Evolutionary conservation across 2,329 filamentous ascomycete species (phyloP).

Genomic region (Penicillium sp.): DNA sequence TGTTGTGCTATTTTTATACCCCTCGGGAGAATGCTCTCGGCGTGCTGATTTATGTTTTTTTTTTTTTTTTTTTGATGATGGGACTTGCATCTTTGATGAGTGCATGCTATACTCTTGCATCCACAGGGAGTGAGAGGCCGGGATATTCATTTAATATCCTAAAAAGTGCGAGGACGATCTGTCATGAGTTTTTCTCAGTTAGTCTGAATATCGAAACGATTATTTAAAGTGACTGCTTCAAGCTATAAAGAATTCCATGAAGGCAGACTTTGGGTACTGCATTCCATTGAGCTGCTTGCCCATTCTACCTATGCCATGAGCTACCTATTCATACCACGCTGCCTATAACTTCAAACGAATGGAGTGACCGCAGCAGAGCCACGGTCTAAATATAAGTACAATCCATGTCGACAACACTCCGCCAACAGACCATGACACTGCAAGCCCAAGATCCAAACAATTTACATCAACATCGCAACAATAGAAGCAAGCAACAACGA

Average conservation of each 20-base stretch:
- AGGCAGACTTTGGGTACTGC: not conserved
- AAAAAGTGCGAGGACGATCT: not conserved
- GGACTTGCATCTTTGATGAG: not conserved
- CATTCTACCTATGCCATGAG: not conserved
- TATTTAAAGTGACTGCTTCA: not conserved
- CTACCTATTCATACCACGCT: not conserved
- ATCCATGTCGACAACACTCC: not conserved
- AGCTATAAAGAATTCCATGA: too few species aligned
- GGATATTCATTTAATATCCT: not conserved
- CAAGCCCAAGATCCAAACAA: not conserved
- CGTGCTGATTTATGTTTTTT: constrained; percentile 1
- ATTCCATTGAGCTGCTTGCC: not conserved
- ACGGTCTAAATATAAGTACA: constrained; percentile 12
- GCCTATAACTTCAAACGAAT: not conserved
- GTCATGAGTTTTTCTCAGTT: not conserved
- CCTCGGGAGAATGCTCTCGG: constrained; percentile 9
- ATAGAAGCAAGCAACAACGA: constrained; percentile 23
- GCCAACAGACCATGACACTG: not conserved
- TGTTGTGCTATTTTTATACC: constrained; percentile 20
- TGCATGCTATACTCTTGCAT: not conserved
- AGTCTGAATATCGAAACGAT: not conserved
- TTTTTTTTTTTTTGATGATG: not conserved
- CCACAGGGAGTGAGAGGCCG: not conserved
- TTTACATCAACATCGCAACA: constrained; percentile 22
- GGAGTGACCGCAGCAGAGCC: constrained; percentile 6